Evolutionary conservation across 106 monocot species (phyloP), one percentile per base, ranked within the genome.

Genomic region (Narthecium ossifragum): DNA sequence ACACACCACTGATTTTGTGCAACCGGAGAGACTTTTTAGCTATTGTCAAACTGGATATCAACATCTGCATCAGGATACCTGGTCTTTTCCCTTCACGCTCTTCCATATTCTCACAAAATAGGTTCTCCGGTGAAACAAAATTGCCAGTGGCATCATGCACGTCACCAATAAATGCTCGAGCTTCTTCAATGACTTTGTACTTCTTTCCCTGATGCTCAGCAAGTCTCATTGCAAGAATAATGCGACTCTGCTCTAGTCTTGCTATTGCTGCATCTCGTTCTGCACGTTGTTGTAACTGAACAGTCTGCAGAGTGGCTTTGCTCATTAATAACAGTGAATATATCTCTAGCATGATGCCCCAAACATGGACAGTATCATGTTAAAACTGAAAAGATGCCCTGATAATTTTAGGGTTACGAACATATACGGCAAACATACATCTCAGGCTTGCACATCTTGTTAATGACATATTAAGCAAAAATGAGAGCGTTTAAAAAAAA

Each of bases 151-250:
- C 27, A 24, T 77, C 71, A 41, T 51, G 64, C 34, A 84, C 74
- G 56, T 91, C 72, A 8, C 81, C 81, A 8, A 98, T 79, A 67
- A 98, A 85, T 45, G 75, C 81, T 61, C 83, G 34, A 60, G 98
- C 91, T 73, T 98, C 98, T 70, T 98, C 79, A 6, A 98, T 84
- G 26, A 98, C 91, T 79, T 75, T 85, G 74, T 79, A 77, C 53
- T 83, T 98, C 67, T 74, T 75, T 2, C 98, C 98, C 29, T 77
- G 81, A 69, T 90, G 84, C 24, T 98, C 91, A 6, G 87, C 76
- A 34, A 98, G 63, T 75, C 81, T 83, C 76, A 85, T 74, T 12
- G 96, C 90, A 34, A 96, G 90, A 59, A 90, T 62, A 17, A 81
- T 66, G 46, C 96, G 90, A 59, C 86, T 90, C 67, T 87, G 86